Evolutionary conservation across 148 eudicot species (phyloP), one percentile per base, ranked within the genome.

Genomic region (Cornus kousa): DNA sequence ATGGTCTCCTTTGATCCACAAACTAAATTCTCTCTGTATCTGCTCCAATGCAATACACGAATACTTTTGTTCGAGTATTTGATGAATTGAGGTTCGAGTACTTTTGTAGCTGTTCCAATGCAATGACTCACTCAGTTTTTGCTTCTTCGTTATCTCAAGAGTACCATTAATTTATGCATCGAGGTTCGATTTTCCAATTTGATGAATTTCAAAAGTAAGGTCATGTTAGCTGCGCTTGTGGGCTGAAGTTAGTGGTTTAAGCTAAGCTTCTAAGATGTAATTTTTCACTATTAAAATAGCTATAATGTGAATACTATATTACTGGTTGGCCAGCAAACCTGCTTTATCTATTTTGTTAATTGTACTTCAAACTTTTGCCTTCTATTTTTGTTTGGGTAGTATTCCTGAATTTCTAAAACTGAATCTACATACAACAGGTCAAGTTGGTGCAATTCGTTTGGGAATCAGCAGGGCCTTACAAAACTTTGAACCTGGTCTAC

Each of bases 401-500:
- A 13, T 48, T 6, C n/a, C 67, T 67, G 2, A 17, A 39, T 17
- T 72, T 43, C 60, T 14, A 46, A 20, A 33, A 50, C 40, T 76
- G 50, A 35, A 37, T 83, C 71, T 74, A 69, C 68, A 24, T 76
- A 78, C 50, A 77, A 74, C 93, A 95, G 99, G 99, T 82, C 99
- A 95, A 89, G 97, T 93, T 60, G 99, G 93, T 77, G 99, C 99
- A 70, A 83, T 95, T 48, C 97, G 86, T 16, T 81, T 95, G 78
- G 97, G 99, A 50, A 80, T 95, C 86, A 95, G 99, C 84, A 87
- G 94, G 76, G 99, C 99, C 48, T 86, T 95, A 77, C 99, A 95
- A 77, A 85, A 84, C 86, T 95, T 97, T 97, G 99, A 92, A 80
- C 99, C 99, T 35, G 94, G 85, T 50, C 82, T 95, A 70, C 97